Percentiles rank a stretch among this genome's conserved stretches.
These are phyloP conservation scores for Fusarium torulosum DNA, from an alignment of 2,329 filamentous ascomycete genomes.

Conservation along the genomic window DNA sequence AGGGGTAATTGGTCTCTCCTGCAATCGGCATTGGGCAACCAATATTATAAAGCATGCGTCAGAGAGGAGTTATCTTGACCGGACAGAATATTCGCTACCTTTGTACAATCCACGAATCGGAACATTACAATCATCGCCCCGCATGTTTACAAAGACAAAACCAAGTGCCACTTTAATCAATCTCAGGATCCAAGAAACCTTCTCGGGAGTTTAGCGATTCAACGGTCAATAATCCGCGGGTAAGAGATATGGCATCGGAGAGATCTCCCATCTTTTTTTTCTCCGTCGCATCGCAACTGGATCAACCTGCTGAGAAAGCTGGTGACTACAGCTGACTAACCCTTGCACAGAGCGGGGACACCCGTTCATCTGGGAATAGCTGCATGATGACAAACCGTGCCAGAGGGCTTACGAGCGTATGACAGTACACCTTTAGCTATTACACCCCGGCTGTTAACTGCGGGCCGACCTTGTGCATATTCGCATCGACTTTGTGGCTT, in stretches of 20 bases:
- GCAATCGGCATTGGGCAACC: not conserved
- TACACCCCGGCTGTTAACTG: not conserved
- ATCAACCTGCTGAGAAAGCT: conserved; percentile 25
- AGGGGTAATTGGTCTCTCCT: not conserved
- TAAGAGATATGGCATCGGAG: too few species aligned
- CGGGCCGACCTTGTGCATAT: conserved; percentile 22
- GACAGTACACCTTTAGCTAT: conserved; percentile 6
- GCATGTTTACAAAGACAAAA: conserved; percentile 1
- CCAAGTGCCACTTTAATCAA: not conserved
- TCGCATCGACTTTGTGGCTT: conserved; percentile 8
- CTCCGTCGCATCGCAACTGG: not conserved
- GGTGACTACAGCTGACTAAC: conserved; percentile 34
- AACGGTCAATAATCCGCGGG: conserved; percentile 5
- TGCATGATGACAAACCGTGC: conserved; percentile 31
- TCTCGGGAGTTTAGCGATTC: not conserved
- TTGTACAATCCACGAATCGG: not conserved
- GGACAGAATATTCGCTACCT: not conserved
- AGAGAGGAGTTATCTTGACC: not conserved
- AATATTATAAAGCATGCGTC: conserved; percentile 20
- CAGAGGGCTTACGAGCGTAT: conserved; percentile 26
- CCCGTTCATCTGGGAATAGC: conserved; percentile 8
- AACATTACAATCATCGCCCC: not conserved
- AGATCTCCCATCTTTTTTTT: not conserved
- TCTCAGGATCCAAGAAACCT: not conserved
- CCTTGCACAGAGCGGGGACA: conserved; percentile 8